These are phyloP conservation scores for Pyricularia sp. DNA, from an alignment of 2,329 filamentous ascomycete genomes.

Conservation along the genomic window DNA sequence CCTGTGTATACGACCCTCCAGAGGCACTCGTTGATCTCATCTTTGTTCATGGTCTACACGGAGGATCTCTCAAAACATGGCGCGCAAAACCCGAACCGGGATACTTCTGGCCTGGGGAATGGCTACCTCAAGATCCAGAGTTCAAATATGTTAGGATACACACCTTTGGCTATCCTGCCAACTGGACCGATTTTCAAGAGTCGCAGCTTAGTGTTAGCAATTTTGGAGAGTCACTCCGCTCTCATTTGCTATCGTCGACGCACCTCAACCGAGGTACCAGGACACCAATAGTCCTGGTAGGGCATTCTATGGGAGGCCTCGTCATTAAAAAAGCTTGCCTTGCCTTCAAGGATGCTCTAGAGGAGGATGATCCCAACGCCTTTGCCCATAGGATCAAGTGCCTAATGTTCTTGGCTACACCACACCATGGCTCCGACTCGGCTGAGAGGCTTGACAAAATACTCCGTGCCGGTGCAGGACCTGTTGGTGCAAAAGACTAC, in stretches of 20 bases:
- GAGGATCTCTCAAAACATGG: slow-evolving; percentile 26
- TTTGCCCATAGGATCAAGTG: slow-evolving; percentile 20
- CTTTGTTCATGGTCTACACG: slow-evolving; percentile 31
- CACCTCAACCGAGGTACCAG: slow-evolving; percentile 10
- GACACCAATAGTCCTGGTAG: slow-evolving; percentile 30
- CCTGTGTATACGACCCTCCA: slow-evolving; percentile 2
- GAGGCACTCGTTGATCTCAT: slow-evolving; percentile 17
- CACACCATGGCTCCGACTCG: slow-evolving; percentile 28
- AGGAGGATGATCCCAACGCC: slow-evolving; percentile 18
- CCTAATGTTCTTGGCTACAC: slow-evolving; percentile 30
- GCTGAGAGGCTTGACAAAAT: slow-evolving; percentile 18
- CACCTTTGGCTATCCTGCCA: slow-evolving; percentile 25
- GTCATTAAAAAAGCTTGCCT: slow-evolving; percentile 27
- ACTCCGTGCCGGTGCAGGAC: slow-evolving; percentile 1
- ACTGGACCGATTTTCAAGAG: slow-evolving; percentile 15
- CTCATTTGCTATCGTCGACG: background rate
- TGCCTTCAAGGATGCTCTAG: slow-evolving; percentile 14
- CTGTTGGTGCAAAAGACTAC: slow-evolving; percentile 12
- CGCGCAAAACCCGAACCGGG: slow-evolving; percentile 14
- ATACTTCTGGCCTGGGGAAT: slow-evolving; percentile 26
- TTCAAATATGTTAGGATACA: slow-evolving; percentile 22
- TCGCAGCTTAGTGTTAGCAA: slow-evolving; percentile 10
- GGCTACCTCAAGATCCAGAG: slow-evolving; percentile 21
- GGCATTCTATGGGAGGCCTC: slow-evolving; percentile 36
- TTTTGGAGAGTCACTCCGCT: background rate